These are phyloP conservation scores for Lactarius trivialis DNA, from an alignment of 768 basidiomycete species.

Conservation along the genomic window DNA sequence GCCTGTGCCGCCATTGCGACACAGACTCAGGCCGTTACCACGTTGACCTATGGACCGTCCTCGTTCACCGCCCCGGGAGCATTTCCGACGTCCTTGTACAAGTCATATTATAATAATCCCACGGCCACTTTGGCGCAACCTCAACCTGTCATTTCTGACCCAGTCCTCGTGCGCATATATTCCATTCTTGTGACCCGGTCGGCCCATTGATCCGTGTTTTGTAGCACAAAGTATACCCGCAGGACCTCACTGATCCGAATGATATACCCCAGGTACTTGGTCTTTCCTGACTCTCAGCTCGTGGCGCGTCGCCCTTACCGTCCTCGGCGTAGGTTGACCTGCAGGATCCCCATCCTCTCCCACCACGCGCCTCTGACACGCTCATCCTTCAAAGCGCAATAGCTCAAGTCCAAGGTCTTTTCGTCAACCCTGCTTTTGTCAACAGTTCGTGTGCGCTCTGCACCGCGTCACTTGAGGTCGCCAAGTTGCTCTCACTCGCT, in stretches of 20 bases:
- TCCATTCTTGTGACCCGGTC: neutral
- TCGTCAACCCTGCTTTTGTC: conserved; percentile 46
- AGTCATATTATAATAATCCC: conserved; percentile 64
- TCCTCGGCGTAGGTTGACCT: conserved; percentile 40
- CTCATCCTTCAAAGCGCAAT: conserved; percentile 47
- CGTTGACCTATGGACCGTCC: conserved; percentile 31
- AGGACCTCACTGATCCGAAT: conserved; percentile 56
- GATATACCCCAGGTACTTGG: conserved; percentile 47
- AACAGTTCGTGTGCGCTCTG: conserved; percentile 53
- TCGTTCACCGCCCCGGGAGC: conserved; percentile 53
- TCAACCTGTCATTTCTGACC: conserved; percentile 73
- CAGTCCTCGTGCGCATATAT: conserved; percentile 44
- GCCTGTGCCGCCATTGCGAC: conserved; percentile 9
- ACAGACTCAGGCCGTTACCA: conserved; percentile 2
- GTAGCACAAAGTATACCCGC: conserved; percentile 53
- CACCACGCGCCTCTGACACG: conserved; percentile 44
- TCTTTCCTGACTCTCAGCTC: neutral
- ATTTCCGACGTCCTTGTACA: conserved; percentile 61
- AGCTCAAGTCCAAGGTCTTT: conserved; percentile 50
- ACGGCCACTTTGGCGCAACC: conserved; percentile 66
- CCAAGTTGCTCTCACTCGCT: conserved; percentile 60
- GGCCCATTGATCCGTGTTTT: neutral
- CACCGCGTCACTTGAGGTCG: conserved; percentile 51
- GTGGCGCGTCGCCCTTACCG: neutral
- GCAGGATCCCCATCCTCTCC: conserved; percentile 58